A percentile compares a stretch with the other conserved stretches of the same genome.
These are phyloP conservation scores for Colletotrichum melonis DNA, from an alignment of 2,329 filamentous ascomycete species.

Conservation along the genomic window DNA sequence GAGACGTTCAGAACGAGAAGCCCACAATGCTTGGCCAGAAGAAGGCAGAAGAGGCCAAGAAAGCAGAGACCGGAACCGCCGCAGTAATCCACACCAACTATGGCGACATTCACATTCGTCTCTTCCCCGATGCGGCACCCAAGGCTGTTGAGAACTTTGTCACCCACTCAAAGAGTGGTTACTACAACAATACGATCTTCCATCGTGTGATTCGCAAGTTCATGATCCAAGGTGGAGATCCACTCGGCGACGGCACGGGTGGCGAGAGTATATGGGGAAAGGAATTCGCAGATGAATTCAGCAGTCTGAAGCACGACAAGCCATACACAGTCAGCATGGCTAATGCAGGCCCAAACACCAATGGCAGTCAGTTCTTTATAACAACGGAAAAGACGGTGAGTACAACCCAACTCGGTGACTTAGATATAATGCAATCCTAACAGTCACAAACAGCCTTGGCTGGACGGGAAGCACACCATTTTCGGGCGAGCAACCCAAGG, in stretches of 20 bases:
- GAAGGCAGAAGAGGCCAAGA: constrained; percentile 68
- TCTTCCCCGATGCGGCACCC: constrained; percentile 93
- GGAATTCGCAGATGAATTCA: constrained; percentile 95
- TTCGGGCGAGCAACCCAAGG: constrained; percentile 93
- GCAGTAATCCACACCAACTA: constrained; percentile 92
- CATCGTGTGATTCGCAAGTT: constrained; percentile 97
- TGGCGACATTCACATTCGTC: constrained; percentile 91
- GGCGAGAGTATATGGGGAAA: constrained; percentile 94
- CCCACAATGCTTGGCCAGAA: constrained; percentile 74
- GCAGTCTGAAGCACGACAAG: constrained; percentile 90
- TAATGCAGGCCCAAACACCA: constrained; percentile 94
- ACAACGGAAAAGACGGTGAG: constrained; percentile 93
- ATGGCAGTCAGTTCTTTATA: constrained; percentile 98
- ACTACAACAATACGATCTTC: constrained; percentile 98
- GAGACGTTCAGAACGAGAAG: constrained; percentile 96
- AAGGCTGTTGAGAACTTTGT: constrained; percentile 98
- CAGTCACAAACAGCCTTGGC: constrained; percentile 73
- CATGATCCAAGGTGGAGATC: constrained; percentile 94
- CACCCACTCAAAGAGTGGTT: constrained; percentile 87
- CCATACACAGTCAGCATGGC: constrained; percentile 98
- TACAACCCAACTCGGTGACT: constrained; percentile 37
- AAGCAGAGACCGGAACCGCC: constrained; percentile 78
- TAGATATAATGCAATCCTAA: constrained; percentile 14
- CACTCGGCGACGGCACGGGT: constrained; percentile 87
- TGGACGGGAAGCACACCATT: constrained; percentile 96